Evolutionary conservation across 2,329 filamentous ascomycete species (phyloP), one percentile per base, ranked within the genome.

Genomic region (Fusarium brachygibbosum): DNA sequence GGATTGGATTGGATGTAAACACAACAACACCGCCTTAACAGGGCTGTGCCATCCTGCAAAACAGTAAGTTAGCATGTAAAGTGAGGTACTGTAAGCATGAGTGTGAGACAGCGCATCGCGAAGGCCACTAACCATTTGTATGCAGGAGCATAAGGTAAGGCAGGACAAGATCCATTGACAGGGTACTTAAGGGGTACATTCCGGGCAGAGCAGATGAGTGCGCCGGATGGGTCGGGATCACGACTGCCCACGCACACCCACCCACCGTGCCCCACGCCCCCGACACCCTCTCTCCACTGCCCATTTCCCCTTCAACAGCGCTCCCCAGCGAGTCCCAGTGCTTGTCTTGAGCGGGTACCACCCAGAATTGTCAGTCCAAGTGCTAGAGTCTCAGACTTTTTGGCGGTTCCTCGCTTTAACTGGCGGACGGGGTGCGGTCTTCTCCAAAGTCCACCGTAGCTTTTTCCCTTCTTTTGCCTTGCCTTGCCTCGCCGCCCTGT

Each of bases 401-500:
- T 49, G 56, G 55, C 55, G 48, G 51, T 46, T 28, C 34, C 54
- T 68, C 49, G 25, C 59, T 70, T 40, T 68, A 49, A 70, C 63
- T 70, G 68, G 67, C 58, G 63, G 68, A 70, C 58, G 49, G 59
- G 59, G 52, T 35, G 53, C 49, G 42, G 66, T 58, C 51, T 54
- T 66, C 55, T 59, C n/a, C n/a, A 73, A 73, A 74, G 71, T 73
- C 73, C 73, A 75, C 73, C 69, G 73, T 74, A 75, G 70, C 71
- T 72, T 74, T 75, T 74, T 74, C 48, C 48, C 23, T 50, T 50
- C 34, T 25, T 25, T 38, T 50, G 46, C 46, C 32, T 50, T 50
- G 46, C 32, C 46, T 50, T 50, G 32, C 63, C 65, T 64, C 68
- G 66, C 64, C 66, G 73, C 68, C 70, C 73, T 58, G 58, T 66